Percentiles rank a stretch among this genome's conserved stretches.
Evolutionary conservation across 2,329 filamentous ascomycete species (phyloP).

Genomic region (Bipolaris oryzae): DNA sequence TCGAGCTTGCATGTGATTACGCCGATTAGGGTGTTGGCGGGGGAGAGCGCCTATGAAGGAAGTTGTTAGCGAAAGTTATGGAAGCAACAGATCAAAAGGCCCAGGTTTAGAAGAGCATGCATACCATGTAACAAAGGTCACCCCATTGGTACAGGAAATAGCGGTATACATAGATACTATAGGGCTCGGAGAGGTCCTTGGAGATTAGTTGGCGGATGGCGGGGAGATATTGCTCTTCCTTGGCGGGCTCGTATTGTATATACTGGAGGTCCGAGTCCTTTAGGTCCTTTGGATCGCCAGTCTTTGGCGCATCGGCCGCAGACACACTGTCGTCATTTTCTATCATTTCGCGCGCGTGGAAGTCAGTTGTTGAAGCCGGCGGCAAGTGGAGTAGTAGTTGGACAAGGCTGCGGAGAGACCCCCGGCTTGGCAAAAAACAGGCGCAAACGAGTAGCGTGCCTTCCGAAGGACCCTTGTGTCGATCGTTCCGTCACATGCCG

Average conservation of each 20-base stretch:
- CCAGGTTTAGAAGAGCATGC: neutral
- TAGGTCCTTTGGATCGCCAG: neutral
- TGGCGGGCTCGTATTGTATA: slow-evolving; percentile 63
- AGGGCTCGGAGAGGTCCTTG: slow-evolving; percentile 95
- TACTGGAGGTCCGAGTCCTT: slow-evolving; percentile 57
- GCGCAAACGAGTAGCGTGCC: slow-evolving; percentile 1
- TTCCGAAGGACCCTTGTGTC: slow-evolving; percentile 5
- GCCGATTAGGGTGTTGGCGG: slow-evolving; percentile 70
- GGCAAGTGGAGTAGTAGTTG: slow-evolving; percentile 6
- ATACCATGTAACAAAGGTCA: slow-evolving; percentile 93
- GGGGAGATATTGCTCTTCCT: slow-evolving; percentile 73
- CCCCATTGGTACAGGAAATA: slow-evolving; percentile 99
- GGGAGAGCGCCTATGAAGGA: slow-evolving; percentile 39
- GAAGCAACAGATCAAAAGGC: neutral
- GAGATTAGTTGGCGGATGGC: slow-evolving; percentile 92
- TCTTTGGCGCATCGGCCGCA: neutral
- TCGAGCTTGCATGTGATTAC: slow-evolving; percentile 96
- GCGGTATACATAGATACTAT: slow-evolving; percentile 98
- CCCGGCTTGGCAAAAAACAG: slow-evolving; percentile 12
- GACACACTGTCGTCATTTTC: slow-evolving; percentile 3
- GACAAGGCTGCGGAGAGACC: slow-evolving; percentile 4
- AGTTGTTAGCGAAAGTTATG: neutral
- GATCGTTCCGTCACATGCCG: slow-evolving; percentile 24
- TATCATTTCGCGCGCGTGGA: slow-evolving; percentile 9
- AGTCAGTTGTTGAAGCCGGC: neutral